Percentiles rank a stretch among this genome's conserved stretches.
Evolutionary conservation across 352 stramenopile genomes (phyloP).

Genomic region (Pythium rishiriense): DNA sequence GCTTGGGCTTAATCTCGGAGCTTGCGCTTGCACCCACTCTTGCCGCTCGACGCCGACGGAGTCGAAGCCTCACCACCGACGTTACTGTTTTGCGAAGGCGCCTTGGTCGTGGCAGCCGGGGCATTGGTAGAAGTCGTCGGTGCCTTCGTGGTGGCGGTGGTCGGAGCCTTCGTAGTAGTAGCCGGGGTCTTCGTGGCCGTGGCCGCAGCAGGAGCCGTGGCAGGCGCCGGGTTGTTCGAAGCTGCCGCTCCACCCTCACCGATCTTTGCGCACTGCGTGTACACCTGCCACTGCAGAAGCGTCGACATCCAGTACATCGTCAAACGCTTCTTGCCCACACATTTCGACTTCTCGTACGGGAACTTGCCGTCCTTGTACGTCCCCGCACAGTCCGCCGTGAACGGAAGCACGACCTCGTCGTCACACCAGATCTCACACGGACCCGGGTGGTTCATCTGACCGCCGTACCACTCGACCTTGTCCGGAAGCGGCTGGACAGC

Average conservation of each 20-base stretch:
- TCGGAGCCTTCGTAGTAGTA: neutral
- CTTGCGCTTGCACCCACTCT: conserved; percentile 13
- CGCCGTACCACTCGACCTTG: conserved; percentile 45
- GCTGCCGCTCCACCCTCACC: neutral
- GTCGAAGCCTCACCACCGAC: too few relatives aligned
- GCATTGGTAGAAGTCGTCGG: neutral
- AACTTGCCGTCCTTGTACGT: conserved; percentile 37
- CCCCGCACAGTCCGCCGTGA: conserved; percentile 37
- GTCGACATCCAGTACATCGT: conserved; percentile 62
- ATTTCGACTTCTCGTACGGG: conserved; percentile 40
- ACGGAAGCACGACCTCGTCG: conserved; percentile 31
- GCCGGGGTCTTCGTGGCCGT: neutral
- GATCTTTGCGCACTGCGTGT: conserved; percentile 29
- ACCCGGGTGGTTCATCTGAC: conserved; percentile 38
- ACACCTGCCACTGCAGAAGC: conserved; percentile 60
- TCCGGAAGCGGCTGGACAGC: conserved; percentile 28
- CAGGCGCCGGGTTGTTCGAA: neutral
- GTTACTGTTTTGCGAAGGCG: too few relatives aligned
- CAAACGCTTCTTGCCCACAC: conserved; percentile 36
- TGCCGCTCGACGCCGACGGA: neutral
- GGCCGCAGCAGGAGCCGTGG: neutral
- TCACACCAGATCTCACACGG: conserved; percentile 53
- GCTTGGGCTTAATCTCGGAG: neutral
- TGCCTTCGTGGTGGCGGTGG: neutral
- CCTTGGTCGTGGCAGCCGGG: neutral